Conservation (phyloP, 2,329 filamentous ascomycete species). For the Bipolaris sorokiniana region DNA sequence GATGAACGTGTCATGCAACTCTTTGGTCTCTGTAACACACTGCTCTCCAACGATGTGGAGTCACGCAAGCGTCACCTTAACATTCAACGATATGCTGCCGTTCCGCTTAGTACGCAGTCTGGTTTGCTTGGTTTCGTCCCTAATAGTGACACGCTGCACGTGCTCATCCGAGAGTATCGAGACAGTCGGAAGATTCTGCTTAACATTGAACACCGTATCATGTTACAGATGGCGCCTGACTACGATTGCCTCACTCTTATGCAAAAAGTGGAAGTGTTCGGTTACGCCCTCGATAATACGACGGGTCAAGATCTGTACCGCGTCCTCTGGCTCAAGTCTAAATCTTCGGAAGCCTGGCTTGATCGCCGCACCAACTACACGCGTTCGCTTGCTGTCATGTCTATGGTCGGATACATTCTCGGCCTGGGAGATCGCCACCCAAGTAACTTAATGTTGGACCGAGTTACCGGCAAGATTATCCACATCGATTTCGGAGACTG, state of each 20-base stretch:
- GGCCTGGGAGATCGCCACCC: conserved; percentile 96
- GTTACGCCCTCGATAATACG: conserved; percentile 98
- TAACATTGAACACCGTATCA: conserved; percentile 99
- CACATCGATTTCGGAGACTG: conserved; percentile 99
- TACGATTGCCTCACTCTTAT: conserved; percentile 98
- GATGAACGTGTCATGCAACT: conserved; percentile 99
- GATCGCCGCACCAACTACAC: conserved; percentile 99
- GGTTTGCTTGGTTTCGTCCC: conserved; percentile 95
- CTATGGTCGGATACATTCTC: conserved; percentile 99
- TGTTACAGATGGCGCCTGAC: conserved; percentile 99
- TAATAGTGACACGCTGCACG: conserved; percentile 96
- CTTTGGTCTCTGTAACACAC: conserved; percentile 95
- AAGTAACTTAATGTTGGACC: conserved; percentile 96
- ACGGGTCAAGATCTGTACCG: conserved; percentile 98
- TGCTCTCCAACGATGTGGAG: conserved; percentile 91
- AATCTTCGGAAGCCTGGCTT: conserved; percentile 96
- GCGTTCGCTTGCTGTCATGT: conserved; percentile 96
- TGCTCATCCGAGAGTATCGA: conserved; percentile 95
- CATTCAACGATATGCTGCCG: conserved; percentile 95
- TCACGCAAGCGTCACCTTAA: conserved; percentile 96
- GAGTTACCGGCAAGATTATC: conserved; percentile 93
- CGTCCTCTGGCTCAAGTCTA: conserved; percentile 98
- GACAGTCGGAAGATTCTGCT: conserved; percentile 96
- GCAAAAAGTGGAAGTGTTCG: conserved; percentile 99
- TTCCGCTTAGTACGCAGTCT: conserved; percentile 94